phyloP scores from a whole-genome alignment of 805 yeast species.

The Candida dajiaensis region DNA sequence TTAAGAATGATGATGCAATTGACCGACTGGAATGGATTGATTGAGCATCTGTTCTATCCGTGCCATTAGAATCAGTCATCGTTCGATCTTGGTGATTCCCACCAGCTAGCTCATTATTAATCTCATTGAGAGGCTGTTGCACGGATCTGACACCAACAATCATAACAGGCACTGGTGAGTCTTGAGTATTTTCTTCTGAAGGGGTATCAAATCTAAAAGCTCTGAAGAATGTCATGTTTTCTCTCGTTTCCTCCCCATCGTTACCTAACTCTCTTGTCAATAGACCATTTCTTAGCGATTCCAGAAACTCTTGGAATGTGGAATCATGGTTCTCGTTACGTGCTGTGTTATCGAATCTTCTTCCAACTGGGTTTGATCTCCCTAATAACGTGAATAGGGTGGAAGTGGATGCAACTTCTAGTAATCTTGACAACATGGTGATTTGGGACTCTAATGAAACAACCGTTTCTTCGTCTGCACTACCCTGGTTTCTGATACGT shows the following conservation, averaged over 20 bases:
- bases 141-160: conserved; percentile 44
- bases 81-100: background rate
- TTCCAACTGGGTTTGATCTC: conserved; percentile 20
- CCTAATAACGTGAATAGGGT: conserved; percentile 37
- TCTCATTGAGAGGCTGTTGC: conserved; percentile 9
- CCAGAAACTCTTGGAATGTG: conserved; percentile 39
- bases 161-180: conserved; percentile 36
- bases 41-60: background rate
- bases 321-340: conserved; percentile 23
- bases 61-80: background rate
- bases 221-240: conserved; percentile 31
- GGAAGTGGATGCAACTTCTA: conserved; percentile 40
- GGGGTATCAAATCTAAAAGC: conserved; percentile 36
- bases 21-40: background rate
- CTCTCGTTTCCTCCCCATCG: background rate
- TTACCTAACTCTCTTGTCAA: conserved; percentile 31
- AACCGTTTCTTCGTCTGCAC: background rate
- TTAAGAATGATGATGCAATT: conserved; percentile 1
- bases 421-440: conserved; percentile 35
- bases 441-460: conserved; percentile 28
- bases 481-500: background rate
- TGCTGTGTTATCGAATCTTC: conserved; percentile 25
- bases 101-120: conserved; percentile 9
- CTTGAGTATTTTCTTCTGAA: conserved; percentile 5
- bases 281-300: conserved; percentile 34